Evolutionary conservation across 192 early-diverging fungal genomes (phyloP), one percentile per base, ranked within the genome.

Genomic region (Coemansia sp.): DNA sequence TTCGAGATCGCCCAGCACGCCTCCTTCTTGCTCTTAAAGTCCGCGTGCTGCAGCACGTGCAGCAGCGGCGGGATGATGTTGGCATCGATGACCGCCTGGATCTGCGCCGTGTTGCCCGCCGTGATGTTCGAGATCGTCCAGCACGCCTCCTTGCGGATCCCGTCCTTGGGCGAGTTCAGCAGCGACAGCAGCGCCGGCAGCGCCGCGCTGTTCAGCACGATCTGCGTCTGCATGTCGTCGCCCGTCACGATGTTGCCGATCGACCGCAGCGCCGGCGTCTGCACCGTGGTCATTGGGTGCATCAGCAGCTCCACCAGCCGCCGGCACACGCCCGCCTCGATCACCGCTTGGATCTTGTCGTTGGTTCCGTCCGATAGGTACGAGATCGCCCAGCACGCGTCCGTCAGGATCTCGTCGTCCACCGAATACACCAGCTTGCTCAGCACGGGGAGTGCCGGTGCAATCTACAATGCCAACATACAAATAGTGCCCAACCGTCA

Each of bases 81-180:
- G 59, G 90, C 90, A 42, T 99, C 91, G 50, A 99, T 94, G 33
- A 99, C 85, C 25, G 80, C 79, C 75, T 99, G 86, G 74, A 99
- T 97, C 72, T 99, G 94, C 16, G 67, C 60, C 14, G 88, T 77
- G 65, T 88, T 94, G 33, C 96, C 96, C 9, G 96, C 94, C 22
- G 96, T 99, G 68, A 99, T 89, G 78, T 99, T 99, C 20, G 92
- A 95, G 40, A 99, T 92, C 12, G 96, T 99, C 96, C 96, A 99
- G 77, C 94, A 97, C 35, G 94, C 91, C 72, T 99, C 96, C 81
- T 99, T 99, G 57, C 92, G 83, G 65, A 99, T 96, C 34, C 82
- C 88, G 27, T 99, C 96, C 65, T 92, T 94, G 34, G 89, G 85
- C 51, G 86, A 87, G 56, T 77, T 81, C 32, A 99, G 80, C 34